A percentile compares a stretch with the other conserved stretches of the same genome.
Evolutionary conservation across 148 eudicot species (phyloP).

Genomic region (Persicaria maculosa): DNA sequence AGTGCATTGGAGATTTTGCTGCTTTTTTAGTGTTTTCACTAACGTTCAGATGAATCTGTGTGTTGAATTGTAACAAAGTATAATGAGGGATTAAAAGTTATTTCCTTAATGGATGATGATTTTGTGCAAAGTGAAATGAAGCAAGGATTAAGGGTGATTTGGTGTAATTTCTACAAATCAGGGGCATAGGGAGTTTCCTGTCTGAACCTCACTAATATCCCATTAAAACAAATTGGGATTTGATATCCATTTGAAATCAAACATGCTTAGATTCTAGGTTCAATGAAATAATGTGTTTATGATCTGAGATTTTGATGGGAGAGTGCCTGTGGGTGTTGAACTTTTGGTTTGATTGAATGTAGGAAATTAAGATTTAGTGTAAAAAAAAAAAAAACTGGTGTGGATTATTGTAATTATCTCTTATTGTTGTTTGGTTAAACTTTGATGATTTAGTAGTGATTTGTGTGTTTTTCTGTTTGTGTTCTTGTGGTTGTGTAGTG

Average conservation of each 20-base stretch:
- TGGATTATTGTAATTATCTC: not conserved
- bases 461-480: not conserved
- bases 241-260: not conserved
- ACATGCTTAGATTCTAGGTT: not conserved
- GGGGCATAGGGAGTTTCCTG: not conserved
- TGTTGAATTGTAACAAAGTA: not conserved
- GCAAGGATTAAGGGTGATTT: too few species aligned
- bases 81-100: not conserved
- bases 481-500: slow-evolving; percentile 33
- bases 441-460: slow-evolving; percentile 6
- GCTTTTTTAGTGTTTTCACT: too few species aligned
- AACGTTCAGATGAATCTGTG: not conserved
- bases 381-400: too few species aligned
- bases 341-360: too few species aligned
- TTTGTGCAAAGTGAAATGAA: not conserved
- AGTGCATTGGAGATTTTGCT: too few species aligned
- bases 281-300: not conserved
- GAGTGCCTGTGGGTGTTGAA: too few species aligned
- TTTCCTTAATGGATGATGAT: not conserved
- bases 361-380: too few species aligned
- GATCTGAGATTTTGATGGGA: not conserved
- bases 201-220: too few species aligned
- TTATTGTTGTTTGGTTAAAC: not conserved
- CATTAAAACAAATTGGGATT: not conserved
- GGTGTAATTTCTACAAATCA: not conserved